Evolutionary conservation across 129 eudicot genomes (phyloP), one percentile per base, ranked within the genome.

Genomic region (Artemisia annua): DNA sequence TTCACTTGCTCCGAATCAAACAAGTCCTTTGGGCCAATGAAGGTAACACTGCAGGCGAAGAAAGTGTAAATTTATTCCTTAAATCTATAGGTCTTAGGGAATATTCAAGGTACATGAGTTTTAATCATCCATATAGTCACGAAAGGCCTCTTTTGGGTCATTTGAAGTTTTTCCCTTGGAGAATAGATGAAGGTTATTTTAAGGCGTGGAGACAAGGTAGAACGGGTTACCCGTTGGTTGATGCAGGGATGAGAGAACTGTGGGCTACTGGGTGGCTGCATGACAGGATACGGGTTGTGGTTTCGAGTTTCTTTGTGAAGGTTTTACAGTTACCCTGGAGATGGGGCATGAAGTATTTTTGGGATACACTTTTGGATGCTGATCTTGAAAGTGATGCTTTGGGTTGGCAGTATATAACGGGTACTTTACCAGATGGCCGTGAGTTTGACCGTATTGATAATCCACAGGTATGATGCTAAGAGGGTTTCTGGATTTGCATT

Each of bases 251-350:
- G 99, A 85, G 99, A 78, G 97, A 95, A 80, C 75, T 95, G 17
- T 90, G 99, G 97, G 99, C 99, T 66, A 84, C 99, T 0, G 99
- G 97, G 11, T 95, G 99, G 97, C 74, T 95, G 17, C 99, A 95
- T 60, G 97, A 95, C 79, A 51, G 96, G 74, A 95, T 95, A 48
- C 76, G 97, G 39, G 97, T 95, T 17, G 97, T 95, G 35, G 99
- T 95, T 43, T 86, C 97, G 11, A 95, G 97, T 76, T 95, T 95
- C 79, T 95, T 88, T 79, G 99, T 95, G 66, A 95, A 95, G 80
- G 96, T 95, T 79, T 80, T 95, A 48, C 99, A 88, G 81, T 86
- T 95, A 66, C 99, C 99, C 0, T 95, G 99, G 99, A 86, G 94
- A 81, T 95, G 97, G 99, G 99, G 99, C 0, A 91, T 95, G 99